phyloP scores from a whole-genome alignment of 495 filamentous ascomycete species.

The Durotheca rogersii region DNA sequence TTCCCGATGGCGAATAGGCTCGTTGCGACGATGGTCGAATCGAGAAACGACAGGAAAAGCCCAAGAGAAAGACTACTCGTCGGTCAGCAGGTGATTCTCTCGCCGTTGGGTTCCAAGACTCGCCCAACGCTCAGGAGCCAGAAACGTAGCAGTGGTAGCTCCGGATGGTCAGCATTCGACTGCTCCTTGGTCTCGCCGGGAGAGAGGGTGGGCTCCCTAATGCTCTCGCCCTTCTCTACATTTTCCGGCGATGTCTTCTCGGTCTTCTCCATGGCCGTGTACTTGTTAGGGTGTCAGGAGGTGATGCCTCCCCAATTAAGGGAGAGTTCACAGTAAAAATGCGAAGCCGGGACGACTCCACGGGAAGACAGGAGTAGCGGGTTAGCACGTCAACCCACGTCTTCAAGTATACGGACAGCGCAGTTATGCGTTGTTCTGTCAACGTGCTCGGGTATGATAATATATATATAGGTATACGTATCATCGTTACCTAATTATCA shows the following conservation, averaged over 20 bases:
- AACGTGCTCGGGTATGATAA: no score
- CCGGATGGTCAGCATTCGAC: conserved; percentile 6
- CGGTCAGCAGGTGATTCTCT: conserved; percentile 12
- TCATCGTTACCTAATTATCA: no score
- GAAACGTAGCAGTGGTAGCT: conserved; percentile 21
- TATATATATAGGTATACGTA: no score
- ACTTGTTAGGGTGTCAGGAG: not conserved
- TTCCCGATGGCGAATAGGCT: conserved; percentile 45
- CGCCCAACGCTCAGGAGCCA: conserved; percentile 27
- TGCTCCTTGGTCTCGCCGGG: conserved; percentile 18
- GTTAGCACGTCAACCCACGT: no score
- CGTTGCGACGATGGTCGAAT: conserved; percentile 51
- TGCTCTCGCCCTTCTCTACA: conserved; percentile 11
- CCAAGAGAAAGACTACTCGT: conserved; percentile 26
- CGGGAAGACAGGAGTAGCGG: conserved; percentile 8
- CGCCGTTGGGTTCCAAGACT: conserved; percentile 3
- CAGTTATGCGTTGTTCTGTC: conserved; percentile 7
- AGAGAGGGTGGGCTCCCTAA: conserved; percentile 2
- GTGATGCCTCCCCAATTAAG: no score
- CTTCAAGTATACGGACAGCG: conserved; percentile 14
- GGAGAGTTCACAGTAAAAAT: no score
- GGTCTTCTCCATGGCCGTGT: conserved; percentile 7
- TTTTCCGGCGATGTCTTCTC: not conserved
- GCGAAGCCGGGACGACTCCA: conserved; percentile 4
- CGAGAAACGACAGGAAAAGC: conserved; percentile 44